Evolutionary conservation across 805 yeast species (phyloP), one percentile per base, ranked within the genome.

Genomic region (Metschnikowia lunata): DNA sequence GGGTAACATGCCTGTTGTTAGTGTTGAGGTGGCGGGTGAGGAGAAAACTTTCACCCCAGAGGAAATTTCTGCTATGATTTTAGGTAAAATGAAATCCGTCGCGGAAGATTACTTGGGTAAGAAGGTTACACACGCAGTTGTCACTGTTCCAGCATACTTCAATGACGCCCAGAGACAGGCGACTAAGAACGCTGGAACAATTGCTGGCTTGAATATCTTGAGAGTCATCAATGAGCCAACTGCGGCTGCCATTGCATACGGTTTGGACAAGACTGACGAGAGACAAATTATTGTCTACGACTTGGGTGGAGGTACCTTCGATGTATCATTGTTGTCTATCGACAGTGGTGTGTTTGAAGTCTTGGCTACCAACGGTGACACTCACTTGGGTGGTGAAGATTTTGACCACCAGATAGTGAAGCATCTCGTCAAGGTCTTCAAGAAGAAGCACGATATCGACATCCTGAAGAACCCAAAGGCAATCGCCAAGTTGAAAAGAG

Each of bases 21-120:
- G 82, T 69, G 95, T 86, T 58, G 85, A 85, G 64, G 84, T 76
- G 75, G 81, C 84, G 62, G 89, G 86, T 62, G 96, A 88, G 73
- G 80, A 80, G 58, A 88, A 88, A 75, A 74, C 76, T 43, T 90
- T 90, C 77, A 79, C 95, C 45, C 96, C 97, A 54, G 96, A 90
- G 76, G 97, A 90, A 77, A 82, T 90, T 60, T 85, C 95, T 37
- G 87, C 96, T 44, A 90, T 90, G 97, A 85, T 89, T 54, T 76
- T 89, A 64, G 73, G 79, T 64, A 89, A 89, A 76, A 85, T 85
- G 93, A 88, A 81, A 76, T 50, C 52, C n/a, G 52, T 53, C 28
- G 57, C 57, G 35, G 58, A 54, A 40, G 56, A 50, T 37, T 54
- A 54, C 49, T 46, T 54, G 50, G 58, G 58, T 33, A 54, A 50